Percentiles rank a stretch among this genome's conserved stretches.
Evolutionary conservation across 2,329 filamentous ascomycete genomes (phyloP).

Genomic region (Aspergillus awamori): DNA sequence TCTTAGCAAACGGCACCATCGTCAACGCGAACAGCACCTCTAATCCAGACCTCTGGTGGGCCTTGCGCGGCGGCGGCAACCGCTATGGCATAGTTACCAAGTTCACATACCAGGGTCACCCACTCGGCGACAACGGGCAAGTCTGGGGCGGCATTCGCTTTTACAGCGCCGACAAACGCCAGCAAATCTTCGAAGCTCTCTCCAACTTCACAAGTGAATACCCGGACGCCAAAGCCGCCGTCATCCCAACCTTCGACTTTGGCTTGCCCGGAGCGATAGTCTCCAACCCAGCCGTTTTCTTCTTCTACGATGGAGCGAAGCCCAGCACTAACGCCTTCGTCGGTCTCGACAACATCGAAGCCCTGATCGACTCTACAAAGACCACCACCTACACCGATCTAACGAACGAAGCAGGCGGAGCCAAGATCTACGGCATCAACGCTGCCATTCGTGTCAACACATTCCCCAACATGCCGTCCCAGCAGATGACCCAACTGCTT

Average conservation of each 20-base stretch:
- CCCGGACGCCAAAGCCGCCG: slow-evolving; percentile 15
- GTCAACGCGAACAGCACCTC: slow-evolving; percentile 15
- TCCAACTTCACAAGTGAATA: slow-evolving; percentile 12
- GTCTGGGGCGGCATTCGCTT: slow-evolving; percentile 14
- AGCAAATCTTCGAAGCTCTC: slow-evolving; percentile 10
- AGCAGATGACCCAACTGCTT: slow-evolving; percentile 5
- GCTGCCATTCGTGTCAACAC: slow-evolving; percentile 14
- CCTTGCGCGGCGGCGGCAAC: slow-evolving; percentile 17
- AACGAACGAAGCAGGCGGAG: slow-evolving; percentile 13
- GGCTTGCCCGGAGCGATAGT: slow-evolving; percentile 7
- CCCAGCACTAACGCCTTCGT: slow-evolving; percentile 12
- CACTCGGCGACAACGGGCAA: slow-evolving; percentile 6
- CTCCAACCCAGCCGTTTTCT: slow-evolving; percentile 14
- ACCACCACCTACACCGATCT: slow-evolving; percentile 11
- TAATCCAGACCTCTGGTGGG: slow-evolving; percentile 18
- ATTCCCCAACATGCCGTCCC: slow-evolving; percentile 13
- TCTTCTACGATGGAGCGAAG: slow-evolving; percentile 16
- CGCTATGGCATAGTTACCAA: slow-evolving; percentile 19
- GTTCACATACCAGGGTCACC: slow-evolving; percentile 16
- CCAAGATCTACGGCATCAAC: slow-evolving; percentile 14
- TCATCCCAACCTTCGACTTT: slow-evolving; percentile 17
- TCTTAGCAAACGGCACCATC: slow-evolving; percentile 13
- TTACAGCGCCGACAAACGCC: slow-evolving; percentile 4
- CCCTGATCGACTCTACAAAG: slow-evolving; percentile 10
- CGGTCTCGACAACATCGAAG: slow-evolving; percentile 11